These are phyloP conservation scores for Mucor sp. DNA, from an alignment of 371 early-diverging fungal species.

Conservation along the genomic window DNA sequence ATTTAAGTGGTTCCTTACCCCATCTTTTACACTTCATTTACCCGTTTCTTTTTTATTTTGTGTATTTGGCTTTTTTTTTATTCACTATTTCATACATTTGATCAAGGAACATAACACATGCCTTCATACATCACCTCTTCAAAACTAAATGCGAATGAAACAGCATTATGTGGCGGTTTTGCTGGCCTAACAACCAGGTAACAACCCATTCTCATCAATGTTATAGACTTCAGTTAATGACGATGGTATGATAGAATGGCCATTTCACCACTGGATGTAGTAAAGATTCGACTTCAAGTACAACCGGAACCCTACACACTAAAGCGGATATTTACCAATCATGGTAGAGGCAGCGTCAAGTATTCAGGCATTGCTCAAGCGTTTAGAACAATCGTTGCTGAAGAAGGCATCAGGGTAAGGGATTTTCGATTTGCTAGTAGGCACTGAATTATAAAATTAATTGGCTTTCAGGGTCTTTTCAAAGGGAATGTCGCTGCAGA, in stretches of 20 bases:
- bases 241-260: slow-evolving; percentile 39
- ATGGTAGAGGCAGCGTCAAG: slow-evolving; percentile 22
- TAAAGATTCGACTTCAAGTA: slow-evolving; percentile 86
- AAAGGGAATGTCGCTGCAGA: slow-evolving; percentile 91
- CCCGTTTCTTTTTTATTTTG: neutral
- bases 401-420: slow-evolving; percentile 68
- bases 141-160: slow-evolving; percentile 54
- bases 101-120: slow-evolving; percentile 7
- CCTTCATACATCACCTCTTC: slow-evolving; percentile 35
- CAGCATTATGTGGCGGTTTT: slow-evolving; percentile 61
- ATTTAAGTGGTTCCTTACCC: neutral
- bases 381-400: slow-evolving; percentile 50
- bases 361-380: slow-evolving; percentile 59
- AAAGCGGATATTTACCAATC: neutral
- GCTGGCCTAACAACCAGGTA: slow-evolving; percentile 64
- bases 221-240: neutral
- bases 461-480: slow-evolving; percentile 67
- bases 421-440: neutral
- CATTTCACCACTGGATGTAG: slow-evolving; percentile 89
- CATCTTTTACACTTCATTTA: neutral
- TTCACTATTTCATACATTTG: neutral
- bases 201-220: neutral
- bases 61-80: neutral
- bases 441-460: neutral
- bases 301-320: slow-evolving; percentile 21